phyloP scores from a whole-genome alignment of 2,329 filamentous ascomycete species.

The Shiraia bambusicola region DNA sequence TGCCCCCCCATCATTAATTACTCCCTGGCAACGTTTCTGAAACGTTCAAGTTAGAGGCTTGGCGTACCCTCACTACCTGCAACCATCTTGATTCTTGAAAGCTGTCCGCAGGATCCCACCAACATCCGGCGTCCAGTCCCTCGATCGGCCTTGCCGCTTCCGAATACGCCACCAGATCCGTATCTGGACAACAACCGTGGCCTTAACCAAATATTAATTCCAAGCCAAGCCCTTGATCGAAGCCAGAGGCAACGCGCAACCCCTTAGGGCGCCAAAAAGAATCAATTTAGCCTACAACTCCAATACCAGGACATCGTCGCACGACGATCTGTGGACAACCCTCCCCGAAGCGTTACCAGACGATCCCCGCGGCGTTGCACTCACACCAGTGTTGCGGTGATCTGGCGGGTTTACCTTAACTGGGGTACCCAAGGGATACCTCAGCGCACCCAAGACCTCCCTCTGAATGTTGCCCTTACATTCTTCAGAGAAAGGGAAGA shows the following conservation, averaged over 20 bases:
- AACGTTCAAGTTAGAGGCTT: conserved; percentile 31
- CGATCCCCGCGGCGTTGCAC: conserved; percentile 14
- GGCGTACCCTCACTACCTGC: conserved; percentile 16
- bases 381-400: conserved; percentile 23
- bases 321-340: conserved; percentile 17
- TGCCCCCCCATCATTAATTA: conserved; percentile 25
- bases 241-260: conserved; percentile 23
- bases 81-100: conserved; percentile 19
- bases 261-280: conserved; percentile 13
- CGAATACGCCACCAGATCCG: conserved; percentile 24
- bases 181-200: conserved; percentile 34
- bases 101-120: conserved; percentile 19
- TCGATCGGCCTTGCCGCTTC: conserved; percentile 27
- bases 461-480: conserved; percentile 63
- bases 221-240: conserved; percentile 30
- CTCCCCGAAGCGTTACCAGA: conserved; percentile 4
- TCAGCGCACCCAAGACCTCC: conserved; percentile 27
- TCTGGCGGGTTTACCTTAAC: conserved; percentile 38
- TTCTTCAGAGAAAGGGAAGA: conserved; percentile 63
- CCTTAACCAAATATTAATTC: conserved; percentile 40
- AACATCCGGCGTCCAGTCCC: conserved; percentile 22
- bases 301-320: not conserved
- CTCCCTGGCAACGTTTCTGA: conserved; percentile 24
- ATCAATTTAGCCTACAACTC: conserved; percentile 8
- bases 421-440: conserved; percentile 41